Evolutionary conservation across 148 eudicot species (phyloP), one percentile per base, ranked within the genome.

Genomic region (Gaultheria prostrata): DNA sequence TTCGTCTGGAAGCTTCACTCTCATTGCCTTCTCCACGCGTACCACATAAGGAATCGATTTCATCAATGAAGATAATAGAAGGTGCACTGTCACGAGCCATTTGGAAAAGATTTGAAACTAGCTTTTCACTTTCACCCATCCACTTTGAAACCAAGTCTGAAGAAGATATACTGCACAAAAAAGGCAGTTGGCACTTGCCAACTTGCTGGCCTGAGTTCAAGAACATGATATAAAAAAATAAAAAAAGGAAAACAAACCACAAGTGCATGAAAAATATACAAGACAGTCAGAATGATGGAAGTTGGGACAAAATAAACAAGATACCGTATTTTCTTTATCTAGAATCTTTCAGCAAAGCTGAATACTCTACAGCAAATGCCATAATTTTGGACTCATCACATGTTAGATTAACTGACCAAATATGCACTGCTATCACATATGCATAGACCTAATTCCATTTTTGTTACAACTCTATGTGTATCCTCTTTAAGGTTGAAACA

Each of bases 71-170:
- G 50, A 97, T 95, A 82, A 97, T 97, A 35, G 99, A 91, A 21
- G 99, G 99, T 35, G 95, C 90, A 88, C 99, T 97, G 86, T 97
- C 99, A 71, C 99, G 99, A 83, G 99, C 98, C 99, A 97, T 97
- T 88, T 93, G 92, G 85, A 97, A 97, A 84, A 97, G 98, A 87
- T 97, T 97, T 83, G 98, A 89, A 61, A 97, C 99, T 79, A 97
- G 88, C 90, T 97, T 97, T 85, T 97, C 99, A 91, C 99, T 97
- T 90, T 97, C 99, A 76, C 99, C 99, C 99, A 97, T 97, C 99
- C 99, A 97, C 89, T 97, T 97, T 81, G 99, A 97, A 82, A 97
- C 99, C 88, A 97, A 86, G 83, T 97, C 98, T 70, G 99, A 97
- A 20, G 99, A 97, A 74, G 99, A 97, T 83, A 97, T 86, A 85